Evolutionary conservation across 2,329 filamentous ascomycete genomes (phyloP).

Genomic region (Canariomyces notabilis): DNA sequence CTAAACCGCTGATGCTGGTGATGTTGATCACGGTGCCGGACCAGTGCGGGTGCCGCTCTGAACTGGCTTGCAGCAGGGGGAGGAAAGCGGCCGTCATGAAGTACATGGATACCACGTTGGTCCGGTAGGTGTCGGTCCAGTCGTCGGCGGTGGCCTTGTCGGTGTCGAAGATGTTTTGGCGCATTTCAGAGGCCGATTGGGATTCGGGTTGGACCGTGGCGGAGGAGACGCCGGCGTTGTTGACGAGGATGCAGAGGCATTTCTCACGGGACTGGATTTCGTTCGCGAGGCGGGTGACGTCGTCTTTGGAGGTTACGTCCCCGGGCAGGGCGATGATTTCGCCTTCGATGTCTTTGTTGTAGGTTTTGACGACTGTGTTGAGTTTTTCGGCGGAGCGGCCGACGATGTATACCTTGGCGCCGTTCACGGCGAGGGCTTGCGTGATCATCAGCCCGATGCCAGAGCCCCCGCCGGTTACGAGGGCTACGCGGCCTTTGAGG

Average conservation of each 20-base stretch:
- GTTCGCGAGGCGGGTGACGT: conserved; percentile 51
- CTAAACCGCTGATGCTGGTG: conserved; percentile 60
- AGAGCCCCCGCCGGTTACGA: conserved; percentile 36
- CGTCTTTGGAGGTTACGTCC: conserved; percentile 59
- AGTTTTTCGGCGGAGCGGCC: conserved; percentile 60
- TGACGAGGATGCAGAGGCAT: conserved; percentile 60
- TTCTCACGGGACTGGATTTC: conserved; percentile 51
- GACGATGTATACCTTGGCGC: conserved; percentile 66
- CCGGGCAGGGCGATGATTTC: conserved; percentile 55
- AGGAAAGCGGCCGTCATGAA: conserved; percentile 60
- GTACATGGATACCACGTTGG: conserved; percentile 68
- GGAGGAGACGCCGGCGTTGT: conserved; percentile 63
- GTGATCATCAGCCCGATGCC: conserved; percentile 33
- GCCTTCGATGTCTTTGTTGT: conserved; percentile 48
- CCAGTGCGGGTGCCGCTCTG: conserved; percentile 40
- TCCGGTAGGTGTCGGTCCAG: conserved; percentile 68
- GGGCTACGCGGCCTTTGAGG: conserved; percentile 38
- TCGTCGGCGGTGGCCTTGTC: conserved; percentile 55
- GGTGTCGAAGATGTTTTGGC: conserved; percentile 62
- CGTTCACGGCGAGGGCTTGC: conserved; percentile 50
- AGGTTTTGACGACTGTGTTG: conserved; percentile 53
- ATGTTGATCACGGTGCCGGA: conserved; percentile 63
- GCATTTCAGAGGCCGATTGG: conserved; percentile 46
- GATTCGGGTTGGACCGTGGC: conserved; percentile 49
- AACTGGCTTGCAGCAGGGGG: conserved; percentile 53